Evolutionary conservation across 805 yeast species (phyloP).

Genomic region (Suhomyces prunicola): DNA sequence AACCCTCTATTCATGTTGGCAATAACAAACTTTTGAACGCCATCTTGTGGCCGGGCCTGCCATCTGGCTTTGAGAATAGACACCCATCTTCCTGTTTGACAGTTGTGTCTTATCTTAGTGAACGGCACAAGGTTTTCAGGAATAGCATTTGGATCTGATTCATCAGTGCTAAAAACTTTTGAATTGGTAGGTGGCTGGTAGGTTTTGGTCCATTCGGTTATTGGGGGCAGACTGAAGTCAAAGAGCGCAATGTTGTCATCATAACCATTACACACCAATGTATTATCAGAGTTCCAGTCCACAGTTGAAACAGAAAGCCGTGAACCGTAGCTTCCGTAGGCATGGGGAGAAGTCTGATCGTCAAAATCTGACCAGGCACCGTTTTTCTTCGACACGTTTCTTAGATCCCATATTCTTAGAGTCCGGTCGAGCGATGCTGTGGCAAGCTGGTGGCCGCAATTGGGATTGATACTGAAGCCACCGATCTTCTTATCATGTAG

Average conservation of each 20-base stretch:
- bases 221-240: conserved; percentile 32
- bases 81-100: conserved; percentile 98
- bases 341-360: conserved; percentile 45
- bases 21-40: conserved; percentile 78
- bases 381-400: conserved; percentile 46
- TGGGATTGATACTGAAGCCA: conserved; percentile 78
- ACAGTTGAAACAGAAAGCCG: conserved; percentile 80
- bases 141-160: conserved; percentile 15
- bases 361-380: conserved; percentile 55
- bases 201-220: conserved; percentile 23
- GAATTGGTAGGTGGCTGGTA: conserved; percentile 14
- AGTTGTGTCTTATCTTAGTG: conserved; percentile 74
- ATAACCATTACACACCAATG: conserved; percentile 88
- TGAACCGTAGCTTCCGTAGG: conserved; percentile 62
- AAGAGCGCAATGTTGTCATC: conserved; percentile 81
- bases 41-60: conserved; percentile 72
- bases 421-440: conserved; percentile 89
- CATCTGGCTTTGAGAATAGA: conserved; percentile 85
- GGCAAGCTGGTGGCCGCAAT: conserved; percentile 60
- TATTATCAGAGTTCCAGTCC: conserved; percentile 70
- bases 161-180: conserved; percentile 3
- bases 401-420: conserved; percentile 80
- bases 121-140: conserved; percentile 54
- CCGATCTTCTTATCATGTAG: conserved; percentile 91
- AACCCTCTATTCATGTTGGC: conserved; percentile 89